Conservation (phyloP, 1,284 basidiomycete genomes). For the Cryptococcus sp. region DNA sequence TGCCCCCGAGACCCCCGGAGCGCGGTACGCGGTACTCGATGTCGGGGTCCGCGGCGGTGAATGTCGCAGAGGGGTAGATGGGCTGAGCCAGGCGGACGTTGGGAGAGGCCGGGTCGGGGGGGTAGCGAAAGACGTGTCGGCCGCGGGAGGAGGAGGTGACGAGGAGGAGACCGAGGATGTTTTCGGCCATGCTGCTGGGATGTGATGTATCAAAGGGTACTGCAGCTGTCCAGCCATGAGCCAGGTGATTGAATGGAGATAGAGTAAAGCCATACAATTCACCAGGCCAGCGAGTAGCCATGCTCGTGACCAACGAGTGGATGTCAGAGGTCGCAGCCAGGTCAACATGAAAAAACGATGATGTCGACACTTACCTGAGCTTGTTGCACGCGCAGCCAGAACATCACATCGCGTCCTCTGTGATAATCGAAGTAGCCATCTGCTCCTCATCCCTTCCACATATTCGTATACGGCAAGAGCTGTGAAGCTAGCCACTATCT, state of each 20-base stretch:
- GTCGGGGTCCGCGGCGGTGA: conserved; percentile 39
- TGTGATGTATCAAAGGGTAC: too few relatives aligned
- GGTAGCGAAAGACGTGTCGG: conserved; percentile 43
- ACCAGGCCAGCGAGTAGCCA: too few relatives aligned
- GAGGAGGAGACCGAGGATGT: conserved; percentile 47
- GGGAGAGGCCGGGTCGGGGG: conserved; percentile 44
- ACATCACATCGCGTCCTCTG: not conserved
- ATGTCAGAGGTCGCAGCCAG: too few relatives aligned
- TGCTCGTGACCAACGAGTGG: too few relatives aligned
- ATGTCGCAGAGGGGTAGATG: conserved; percentile 41
- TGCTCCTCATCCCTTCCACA: too few relatives aligned
- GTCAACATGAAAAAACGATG: too few relatives aligned
- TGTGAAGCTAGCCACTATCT: too few relatives aligned
- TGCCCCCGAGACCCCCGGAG: not conserved
- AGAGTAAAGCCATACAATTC: too few relatives aligned
- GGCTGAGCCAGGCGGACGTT: conserved; percentile 42
- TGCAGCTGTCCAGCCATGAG: too few relatives aligned
- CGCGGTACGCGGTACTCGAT: conserved; percentile 22
- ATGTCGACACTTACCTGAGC: not conserved
- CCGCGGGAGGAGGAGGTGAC: conserved; percentile 41
- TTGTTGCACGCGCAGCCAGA: conserved; percentile 1
- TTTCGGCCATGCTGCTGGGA: conserved; percentile 41
- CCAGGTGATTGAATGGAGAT: not conserved
- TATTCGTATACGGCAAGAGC: too few relatives aligned
- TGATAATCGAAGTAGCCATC: too few relatives aligned